phyloP scores from a whole-genome alignment of 306 rosid genomes.

The Cyclanthera cordifolia region DNA sequence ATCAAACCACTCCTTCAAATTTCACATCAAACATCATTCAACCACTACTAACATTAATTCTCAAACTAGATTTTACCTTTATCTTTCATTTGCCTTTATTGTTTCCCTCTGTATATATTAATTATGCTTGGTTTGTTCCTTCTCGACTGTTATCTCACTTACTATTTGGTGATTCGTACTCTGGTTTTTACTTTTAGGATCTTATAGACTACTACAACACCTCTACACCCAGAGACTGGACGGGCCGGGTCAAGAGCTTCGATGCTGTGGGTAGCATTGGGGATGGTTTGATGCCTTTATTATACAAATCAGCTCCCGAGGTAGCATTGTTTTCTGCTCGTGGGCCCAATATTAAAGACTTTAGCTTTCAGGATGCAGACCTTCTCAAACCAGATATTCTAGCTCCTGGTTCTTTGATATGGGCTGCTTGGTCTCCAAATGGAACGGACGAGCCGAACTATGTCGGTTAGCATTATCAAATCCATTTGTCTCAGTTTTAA shows the following conservation, averaged over 20 bases:
- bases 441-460: conserved; percentile 96
- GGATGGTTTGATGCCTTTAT: conserved; percentile 78
- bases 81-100: neutral
- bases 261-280: conserved; percentile 72
- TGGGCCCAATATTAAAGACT: conserved; percentile 91
- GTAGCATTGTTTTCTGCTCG: conserved; percentile 93
- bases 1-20: no score
- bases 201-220: conserved; percentile 78
- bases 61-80: neutral
- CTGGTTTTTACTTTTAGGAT: conserved; percentile 43
- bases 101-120: neutral
- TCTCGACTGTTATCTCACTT: neutral
- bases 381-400: conserved; percentile 97
- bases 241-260: conserved; percentile 88
- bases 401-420: conserved; percentile 95
- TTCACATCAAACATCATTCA: no score
- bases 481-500: neutral
- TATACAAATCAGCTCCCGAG: conserved; percentile 94
- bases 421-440: conserved; percentile 99
- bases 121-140: conserved; percentile 12
- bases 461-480: conserved; percentile 36
- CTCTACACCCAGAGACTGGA: conserved; percentile 94
- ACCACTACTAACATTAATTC: no score
- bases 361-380: conserved; percentile 90
- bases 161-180: conserved; percentile 18